Base-by-base conservation (phyloP, 2,329 filamentous ascomycete genomes). In the Colletotrichum sp. region DNA sequence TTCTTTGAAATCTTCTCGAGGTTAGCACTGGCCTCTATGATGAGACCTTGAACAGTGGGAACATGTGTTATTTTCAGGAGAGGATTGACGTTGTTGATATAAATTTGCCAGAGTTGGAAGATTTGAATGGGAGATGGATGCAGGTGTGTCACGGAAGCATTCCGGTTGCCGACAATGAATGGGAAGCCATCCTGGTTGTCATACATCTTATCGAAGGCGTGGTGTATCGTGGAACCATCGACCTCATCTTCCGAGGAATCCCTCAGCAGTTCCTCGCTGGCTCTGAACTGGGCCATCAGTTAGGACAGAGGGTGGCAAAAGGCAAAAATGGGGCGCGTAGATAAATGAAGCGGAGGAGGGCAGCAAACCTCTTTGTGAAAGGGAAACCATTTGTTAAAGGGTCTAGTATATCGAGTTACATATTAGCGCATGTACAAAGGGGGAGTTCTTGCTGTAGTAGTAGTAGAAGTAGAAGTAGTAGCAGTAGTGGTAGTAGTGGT, bases 51-150 rank as follows among this genome's bases (percentile, higher is more conserved):
- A 1, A 94, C 84, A 2, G 89, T 93, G 1, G 92, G 92, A 0
- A 91, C 90, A 80, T 95, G 93, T 0, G 91, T 93, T 72, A 94
- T 87, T 80, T 94, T 94, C 63, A 94, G 86, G 8, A 95, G 81
- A 0, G 93, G 92, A 78, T 94, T 92, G 78, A 94, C 90, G 79
- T 94, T 94, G 77, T 92, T 90, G 57, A 94, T 88, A 80, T 93
- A 95, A 18, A 91, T 88, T 82, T 94, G 92, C 93, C 93, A 95
- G 21, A 93, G 85, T 78, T 91, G 88, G 75, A 93, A 90, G 69
- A 92, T 92, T 74, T 92, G 90, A 24, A 92, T 88, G 28, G 89
- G 85, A 3, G 88, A 81, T 12, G 91, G 91, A 77, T 92, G 90
- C 18, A 86, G 82, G 65, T 85, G 84, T 5, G 87, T 87, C 65